A percentile compares a stretch with the other conserved stretches of the same genome.
Evolutionary conservation across 345 rosid species (phyloP).

Genomic region (Combretum micranthum): DNA sequence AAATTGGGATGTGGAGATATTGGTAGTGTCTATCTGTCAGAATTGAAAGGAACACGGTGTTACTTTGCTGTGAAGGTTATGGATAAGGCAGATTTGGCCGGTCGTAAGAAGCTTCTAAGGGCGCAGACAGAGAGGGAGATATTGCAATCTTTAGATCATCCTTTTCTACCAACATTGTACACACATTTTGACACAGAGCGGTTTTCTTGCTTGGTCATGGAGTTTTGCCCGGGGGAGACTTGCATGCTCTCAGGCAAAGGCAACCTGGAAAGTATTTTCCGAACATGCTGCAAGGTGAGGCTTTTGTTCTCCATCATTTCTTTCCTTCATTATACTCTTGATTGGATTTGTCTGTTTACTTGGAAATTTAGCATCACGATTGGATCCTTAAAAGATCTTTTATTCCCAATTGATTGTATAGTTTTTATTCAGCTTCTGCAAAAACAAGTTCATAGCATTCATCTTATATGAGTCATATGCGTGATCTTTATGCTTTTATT

Average conservation of each 20-base stretch:
- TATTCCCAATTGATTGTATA: no score
- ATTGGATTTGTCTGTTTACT: not conserved
- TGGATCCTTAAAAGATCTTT: no score
- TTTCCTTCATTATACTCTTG: not conserved
- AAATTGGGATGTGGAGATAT: conserved; percentile 81
- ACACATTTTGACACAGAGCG: conserved; percentile 80
- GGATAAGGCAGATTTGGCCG: conserved; percentile 62
- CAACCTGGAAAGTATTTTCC: conserved; percentile 81
- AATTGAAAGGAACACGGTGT: conserved; percentile 59
- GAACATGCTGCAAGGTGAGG: conserved; percentile 86
- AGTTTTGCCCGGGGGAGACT: conserved; percentile 98
- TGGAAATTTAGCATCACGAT: no score
- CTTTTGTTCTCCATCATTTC: not conserved
- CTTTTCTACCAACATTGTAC: conserved; percentile 81
- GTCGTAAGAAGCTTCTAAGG: conserved; percentile 84
- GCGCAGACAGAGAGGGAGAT: conserved; percentile 91
- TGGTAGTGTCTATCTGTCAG: conserved; percentile 75
- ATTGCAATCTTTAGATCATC: conserved; percentile 82
- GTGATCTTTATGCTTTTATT: no score
- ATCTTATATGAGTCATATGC: no score
- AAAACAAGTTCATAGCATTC: no score
- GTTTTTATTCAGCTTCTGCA: no score
- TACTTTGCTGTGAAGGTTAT: conserved; percentile 80
- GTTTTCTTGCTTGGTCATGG: conserved; percentile 85
- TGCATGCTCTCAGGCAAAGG: conserved; percentile 72